Base-by-base conservation (phyloP, 768 basidiomycete species). In the Tulasnella sp. region DNA sequence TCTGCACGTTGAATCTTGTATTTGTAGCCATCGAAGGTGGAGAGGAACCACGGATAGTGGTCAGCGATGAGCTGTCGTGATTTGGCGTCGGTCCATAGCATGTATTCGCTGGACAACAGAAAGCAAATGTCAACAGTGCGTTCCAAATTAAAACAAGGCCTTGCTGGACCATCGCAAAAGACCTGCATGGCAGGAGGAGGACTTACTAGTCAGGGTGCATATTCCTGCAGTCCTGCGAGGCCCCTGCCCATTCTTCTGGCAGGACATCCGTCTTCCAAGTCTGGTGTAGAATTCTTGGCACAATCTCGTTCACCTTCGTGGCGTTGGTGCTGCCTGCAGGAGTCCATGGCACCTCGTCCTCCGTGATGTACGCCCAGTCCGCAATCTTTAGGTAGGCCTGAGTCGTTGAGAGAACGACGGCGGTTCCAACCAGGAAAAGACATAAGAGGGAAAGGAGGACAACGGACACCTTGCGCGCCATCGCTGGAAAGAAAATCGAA, bases 121-220 rank as follows among this genome's bases (percentile, higher is more conserved):
- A 57, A 20, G 67, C 61, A 67, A 35, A 32, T 39, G 72, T 37
- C 71, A 72, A 46, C 71, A 40, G 37, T 40, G 3, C 71, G 37
- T 42, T 26, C 71, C 71, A 73, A 40, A 72, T 72, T 39, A 29
- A 37, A 72, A 9, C 29, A 40, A 40, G 37, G 71, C 71, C 71
- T 72, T n/a, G 35, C 16, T 44, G 37, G 39, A 29, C 39, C 71
- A 37, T 46, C 37, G 16, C 40, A 20, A 70, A 74, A 18, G 32
- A 67, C 67, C 20, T 42, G 42, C 74, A 48, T 35, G 73, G 55
- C 46, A 61, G 9, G 70, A 18, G 51, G 29, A 77, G 7, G 48
- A 90, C 96, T 82, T 83, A 98, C 96, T 98, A 99, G 88, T 98
- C 96, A 7, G 94, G 89, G 91, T 96, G 96, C 88, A 98, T 91